phyloP scores from a whole-genome alignment of 1,284 basidiomycete genomes.

The Tilletia setariae region DNA sequence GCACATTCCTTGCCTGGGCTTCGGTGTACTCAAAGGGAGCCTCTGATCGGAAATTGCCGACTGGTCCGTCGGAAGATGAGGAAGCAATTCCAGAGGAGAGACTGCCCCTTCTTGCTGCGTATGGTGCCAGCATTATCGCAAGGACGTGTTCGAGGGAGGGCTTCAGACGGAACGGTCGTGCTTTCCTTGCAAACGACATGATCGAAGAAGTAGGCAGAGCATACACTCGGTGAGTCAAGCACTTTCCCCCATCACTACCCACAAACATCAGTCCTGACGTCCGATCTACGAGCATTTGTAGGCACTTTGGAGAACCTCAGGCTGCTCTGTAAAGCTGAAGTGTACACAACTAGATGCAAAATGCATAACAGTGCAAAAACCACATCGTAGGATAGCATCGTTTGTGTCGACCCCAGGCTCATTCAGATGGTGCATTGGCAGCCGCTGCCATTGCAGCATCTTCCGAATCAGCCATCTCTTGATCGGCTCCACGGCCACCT shows the following conservation, averaged over 20 bases:
- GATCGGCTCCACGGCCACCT: neutral
- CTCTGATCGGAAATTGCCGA: conserved; percentile 50
- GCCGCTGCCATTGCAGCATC: conserved; percentile 8
- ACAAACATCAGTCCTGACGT: neutral
- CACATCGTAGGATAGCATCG: too few species aligned
- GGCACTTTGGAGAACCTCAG: conserved; percentile 18
- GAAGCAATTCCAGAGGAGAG: conserved; percentile 55
- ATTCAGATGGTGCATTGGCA: neutral
- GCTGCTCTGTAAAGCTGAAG: conserved; percentile 6
- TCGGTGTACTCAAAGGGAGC: conserved; percentile 76
- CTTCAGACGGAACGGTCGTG: conserved; percentile 71
- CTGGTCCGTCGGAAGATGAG: conserved; percentile 59
- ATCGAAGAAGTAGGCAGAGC: conserved; percentile 53
- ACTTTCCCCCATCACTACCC: neutral
- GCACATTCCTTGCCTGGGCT: conserved; percentile 88
- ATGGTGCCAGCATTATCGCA: conserved; percentile 84
- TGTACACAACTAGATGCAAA: neutral
- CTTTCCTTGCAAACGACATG: conserved; percentile 87
- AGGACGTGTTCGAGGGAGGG: conserved; percentile 73
- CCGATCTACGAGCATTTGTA: neutral
- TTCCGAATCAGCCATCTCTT: conserved; percentile 1
- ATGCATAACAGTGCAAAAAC: too few species aligned
- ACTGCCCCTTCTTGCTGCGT: conserved; percentile 77
- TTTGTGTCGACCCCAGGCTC: too few species aligned
- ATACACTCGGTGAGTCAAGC: conserved; percentile 43